Base-by-base conservation (phyloP, 176 grass and related monocot species). In the Tillandsia fasciculata region DNA sequence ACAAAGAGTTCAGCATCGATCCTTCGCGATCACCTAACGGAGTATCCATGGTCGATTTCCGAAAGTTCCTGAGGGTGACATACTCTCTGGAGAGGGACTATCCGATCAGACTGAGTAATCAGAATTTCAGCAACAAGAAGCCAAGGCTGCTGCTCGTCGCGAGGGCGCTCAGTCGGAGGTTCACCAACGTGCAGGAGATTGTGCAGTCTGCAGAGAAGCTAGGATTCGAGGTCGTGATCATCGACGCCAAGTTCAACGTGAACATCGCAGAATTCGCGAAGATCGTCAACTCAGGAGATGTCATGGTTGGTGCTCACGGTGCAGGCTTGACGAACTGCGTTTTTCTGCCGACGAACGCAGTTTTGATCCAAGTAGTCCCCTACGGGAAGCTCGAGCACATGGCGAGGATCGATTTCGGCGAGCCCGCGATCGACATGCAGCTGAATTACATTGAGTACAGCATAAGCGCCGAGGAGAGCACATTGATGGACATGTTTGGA, bases 281-380 rank as follows among this genome's bases (percentile, higher is more conserved):
- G 14, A 9, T 2, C 8, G 86, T 91, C 74, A 96, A 96, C 81
- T 74, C 92, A 0, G 83, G 80, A 79, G 88, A 96, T 73, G 88
- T 76, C 48, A 78, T 96, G 68, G 53, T 96, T 13, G 88, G 93
- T 3, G 93, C 80, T 47, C 93, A 92, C 48, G 92, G 92, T 12
- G 92, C 92, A 1, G 88, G 92, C 18, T 79, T 92, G 67, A 87
- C 92, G 0, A 92, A 87, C 73, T 68, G 78, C 1, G 86, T 83
- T 54, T 96, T 92, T 82, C 76, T 96, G n/a, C 93, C 93, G 9
- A 51, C 74, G 0, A 74, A 79, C 0, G 93, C 65, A 1, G 79
- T 89, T 50, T 66, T 92, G 3, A 83, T 96, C 64, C 93, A 96
- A 76, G 74, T 96, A 24, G 88, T 96, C 13, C 93, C 88, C 1